A percentile compares a stretch with the other conserved stretches of the same genome.
Conservation (phyloP, 805 yeast genomes). For the Lipomyces mesembrius region DNA sequence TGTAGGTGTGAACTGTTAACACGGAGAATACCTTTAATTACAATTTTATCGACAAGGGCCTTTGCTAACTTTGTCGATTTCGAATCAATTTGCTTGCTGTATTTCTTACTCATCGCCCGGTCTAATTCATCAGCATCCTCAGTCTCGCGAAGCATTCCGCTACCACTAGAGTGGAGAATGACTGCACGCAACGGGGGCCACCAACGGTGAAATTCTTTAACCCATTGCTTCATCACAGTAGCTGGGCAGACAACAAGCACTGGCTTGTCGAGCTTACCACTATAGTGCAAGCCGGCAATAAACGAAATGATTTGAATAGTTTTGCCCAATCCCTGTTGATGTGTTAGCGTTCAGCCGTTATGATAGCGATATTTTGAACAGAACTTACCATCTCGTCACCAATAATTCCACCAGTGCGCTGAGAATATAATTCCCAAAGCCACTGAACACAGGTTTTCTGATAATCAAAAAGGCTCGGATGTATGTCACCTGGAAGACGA, state of each 20-base stretch:
- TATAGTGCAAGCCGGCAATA: slow-evolving; percentile 86
- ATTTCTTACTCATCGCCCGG: slow-evolving; percentile 50
- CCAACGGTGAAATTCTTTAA: slow-evolving; percentile 94
- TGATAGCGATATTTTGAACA: not conserved
- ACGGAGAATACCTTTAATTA: slow-evolving; percentile 12
- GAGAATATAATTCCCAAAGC: slow-evolving; percentile 92
- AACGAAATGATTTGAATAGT: slow-evolving; percentile 92
- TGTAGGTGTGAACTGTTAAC: not conserved
- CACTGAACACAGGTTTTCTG: slow-evolving; percentile 97
- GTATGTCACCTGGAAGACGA: slow-evolving; percentile 87
- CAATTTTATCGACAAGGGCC: slow-evolving; percentile 35
- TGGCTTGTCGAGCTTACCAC: slow-evolving; percentile 74
- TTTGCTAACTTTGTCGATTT: slow-evolving; percentile 40
- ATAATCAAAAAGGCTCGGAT: slow-evolving; percentile 83
- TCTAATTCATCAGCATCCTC: slow-evolving; percentile 42
- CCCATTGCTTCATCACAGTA: slow-evolving; percentile 95
- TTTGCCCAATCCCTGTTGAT: slow-evolving; percentile 74
- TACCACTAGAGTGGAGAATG: slow-evolving; percentile 88
- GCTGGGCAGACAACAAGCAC: slow-evolving; percentile 93
- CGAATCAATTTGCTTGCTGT: slow-evolving; percentile 41
- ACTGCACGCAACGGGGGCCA: slow-evolving; percentile 94
- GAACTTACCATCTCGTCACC: slow-evolving; percentile 84
- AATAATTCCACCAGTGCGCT: slow-evolving; percentile 89
- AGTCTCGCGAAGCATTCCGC: slow-evolving; percentile 64
- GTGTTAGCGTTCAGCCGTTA: not conserved